These are phyloP conservation scores for Trichoderma koningii DNA, from an alignment of 2,329 filamentous ascomycete genomes.

Conservation along the genomic window DNA sequence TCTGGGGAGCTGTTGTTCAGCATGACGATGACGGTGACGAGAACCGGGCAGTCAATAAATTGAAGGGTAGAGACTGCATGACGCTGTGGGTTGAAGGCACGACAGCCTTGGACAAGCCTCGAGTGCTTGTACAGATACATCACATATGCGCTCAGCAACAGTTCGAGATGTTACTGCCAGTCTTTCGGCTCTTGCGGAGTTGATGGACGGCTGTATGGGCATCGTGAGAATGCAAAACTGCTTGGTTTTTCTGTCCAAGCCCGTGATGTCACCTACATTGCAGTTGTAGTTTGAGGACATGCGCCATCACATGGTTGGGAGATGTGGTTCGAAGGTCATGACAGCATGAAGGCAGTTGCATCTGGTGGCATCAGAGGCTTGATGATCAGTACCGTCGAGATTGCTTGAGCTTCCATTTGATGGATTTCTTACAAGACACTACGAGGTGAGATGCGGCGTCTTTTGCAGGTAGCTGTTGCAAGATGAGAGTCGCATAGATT, in stretches of 20 bases:
- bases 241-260: no score
- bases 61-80: not conserved
- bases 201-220: not conserved
- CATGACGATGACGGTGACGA: not conserved
- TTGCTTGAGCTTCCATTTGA: not conserved
- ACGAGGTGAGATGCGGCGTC: no score
- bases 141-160: not conserved
- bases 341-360: no score
- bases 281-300: constrained; percentile 19
- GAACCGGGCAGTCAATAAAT: not conserved
- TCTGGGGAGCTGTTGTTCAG: not conserved
- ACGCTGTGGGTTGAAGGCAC: not conserved
- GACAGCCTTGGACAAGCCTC: no score
- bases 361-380: not conserved
- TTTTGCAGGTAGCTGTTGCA: no score
- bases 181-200: not conserved
- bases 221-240: not conserved
- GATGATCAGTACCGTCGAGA: not conserved
- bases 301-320: not conserved
- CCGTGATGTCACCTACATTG: not conserved
- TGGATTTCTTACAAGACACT: no score
- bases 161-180: not conserved
- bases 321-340: not conserved
- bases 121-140: no score
- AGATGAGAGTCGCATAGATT: no score